A percentile compares a stretch with the other conserved stretches of the same genome.
Evolutionary conservation across 345 rosid species (phyloP).

Genomic region (Pugionium dolabratum): DNA sequence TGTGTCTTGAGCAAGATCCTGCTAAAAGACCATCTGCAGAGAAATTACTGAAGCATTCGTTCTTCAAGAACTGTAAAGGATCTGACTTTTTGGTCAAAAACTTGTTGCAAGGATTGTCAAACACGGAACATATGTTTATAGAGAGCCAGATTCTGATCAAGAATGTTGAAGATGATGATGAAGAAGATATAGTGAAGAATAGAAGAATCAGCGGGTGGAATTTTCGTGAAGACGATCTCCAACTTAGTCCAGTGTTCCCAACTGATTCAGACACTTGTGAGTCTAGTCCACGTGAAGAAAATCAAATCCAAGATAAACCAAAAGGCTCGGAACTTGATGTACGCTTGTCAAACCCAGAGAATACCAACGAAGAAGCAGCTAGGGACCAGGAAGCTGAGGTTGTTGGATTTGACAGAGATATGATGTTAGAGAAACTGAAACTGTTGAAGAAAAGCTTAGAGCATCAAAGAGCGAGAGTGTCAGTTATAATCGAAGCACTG

Average conservation of each 20-base stretch:
- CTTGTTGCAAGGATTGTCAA: slow-evolving; percentile 60
- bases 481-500: slow-evolving; percentile 47
- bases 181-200: slow-evolving; percentile 45
- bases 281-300: slow-evolving; percentile 29
- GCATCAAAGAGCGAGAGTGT: slow-evolving; percentile 57
- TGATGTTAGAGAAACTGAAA: slow-evolving; percentile 50
- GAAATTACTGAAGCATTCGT: slow-evolving; percentile 70
- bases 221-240: slow-evolving; percentile 67
- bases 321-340: slow-evolving; percentile 16
- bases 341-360: slow-evolving; percentile 19
- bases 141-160: slow-evolving; percentile 33
- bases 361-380: slow-evolving; percentile 13
- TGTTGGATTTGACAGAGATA: slow-evolving; percentile 35
- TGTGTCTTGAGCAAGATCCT: slow-evolving; percentile 80
- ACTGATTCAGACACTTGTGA: slow-evolving; percentile 38
- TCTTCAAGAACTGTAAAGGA: slow-evolving; percentile 71
- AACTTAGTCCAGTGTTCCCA: slow-evolving; percentile 79
- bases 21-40: slow-evolving; percentile 70
- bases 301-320: slow-evolving; percentile 5
- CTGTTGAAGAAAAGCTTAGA: slow-evolving; percentile 65
- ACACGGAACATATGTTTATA: slow-evolving; percentile 65
- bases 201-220: slow-evolving; percentile 96
- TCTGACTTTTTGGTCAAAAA: slow-evolving; percentile 60
- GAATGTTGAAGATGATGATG: slow-evolving; percentile 26
- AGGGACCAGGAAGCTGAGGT: slow-evolving; percentile 25